Evolutionary conservation across 345 rosid genomes (phyloP).

Genomic region (Populus tremula): DNA sequence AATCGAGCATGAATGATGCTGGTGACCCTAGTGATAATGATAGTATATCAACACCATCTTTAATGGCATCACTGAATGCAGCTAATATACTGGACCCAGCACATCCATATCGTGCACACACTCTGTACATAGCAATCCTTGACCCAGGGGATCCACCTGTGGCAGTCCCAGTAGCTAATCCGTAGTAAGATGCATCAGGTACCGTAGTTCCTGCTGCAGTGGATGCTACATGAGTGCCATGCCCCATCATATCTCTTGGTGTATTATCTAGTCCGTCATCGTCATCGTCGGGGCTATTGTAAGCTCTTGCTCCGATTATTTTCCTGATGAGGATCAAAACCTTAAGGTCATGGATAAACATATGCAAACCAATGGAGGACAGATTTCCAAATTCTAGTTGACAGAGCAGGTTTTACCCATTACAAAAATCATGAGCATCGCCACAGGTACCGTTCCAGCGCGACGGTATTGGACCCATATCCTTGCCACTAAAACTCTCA

Average conservation of each 20-base stretch:
- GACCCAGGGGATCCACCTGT: constrained; percentile 70
- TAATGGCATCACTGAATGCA: constrained; percentile 75
- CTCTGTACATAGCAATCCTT: constrained; percentile 67
- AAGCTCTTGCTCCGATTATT: constrained; percentile 76
- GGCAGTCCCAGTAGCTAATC: constrained; percentile 62
- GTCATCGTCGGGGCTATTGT: constrained; percentile 33
- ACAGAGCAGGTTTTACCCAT: constrained; percentile 43
- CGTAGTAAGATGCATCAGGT: constrained; percentile 62
- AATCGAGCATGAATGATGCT: constrained; percentile 21
- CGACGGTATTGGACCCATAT: constrained; percentile 53
- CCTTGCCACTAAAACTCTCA: constrained; percentile 65
- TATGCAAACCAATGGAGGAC: constrained; percentile 21
- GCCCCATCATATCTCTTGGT: constrained; percentile 68
- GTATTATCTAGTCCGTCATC: constrained; percentile 23
- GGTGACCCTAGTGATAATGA: constrained; percentile 64
- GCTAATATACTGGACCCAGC: constrained; percentile 60
- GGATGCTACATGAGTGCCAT: constrained; percentile 75
- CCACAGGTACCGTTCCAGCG: constrained; percentile 77
- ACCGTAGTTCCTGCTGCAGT: constrained; percentile 75
- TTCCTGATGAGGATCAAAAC: constrained; percentile 43
- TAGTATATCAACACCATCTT: constrained; percentile 64
- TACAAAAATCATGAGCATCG: constrained; percentile 50
- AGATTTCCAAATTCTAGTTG: background rate
- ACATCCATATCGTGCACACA: constrained; percentile 58
- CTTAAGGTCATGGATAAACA: constrained; percentile 67